These are phyloP conservation scores for Crucihimalaya himalaica DNA, from an alignment of 345 rosid species.

Conservation along the genomic window DNA sequence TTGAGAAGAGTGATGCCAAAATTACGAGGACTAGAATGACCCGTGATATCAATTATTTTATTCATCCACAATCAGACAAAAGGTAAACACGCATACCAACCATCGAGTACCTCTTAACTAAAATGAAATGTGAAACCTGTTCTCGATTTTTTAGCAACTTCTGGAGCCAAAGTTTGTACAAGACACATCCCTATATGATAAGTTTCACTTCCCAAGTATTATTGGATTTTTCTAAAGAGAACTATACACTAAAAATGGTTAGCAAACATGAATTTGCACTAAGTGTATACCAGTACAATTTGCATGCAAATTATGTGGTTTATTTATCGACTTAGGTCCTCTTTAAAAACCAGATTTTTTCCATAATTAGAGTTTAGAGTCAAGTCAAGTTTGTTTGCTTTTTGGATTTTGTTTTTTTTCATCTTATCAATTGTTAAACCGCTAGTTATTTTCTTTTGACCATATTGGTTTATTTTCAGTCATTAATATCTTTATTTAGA, in stretches of 20 bases:
- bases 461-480: not conserved
- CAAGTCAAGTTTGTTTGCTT: not conserved
- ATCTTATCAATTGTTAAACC: not conserved
- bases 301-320: not conserved
- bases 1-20: not conserved
- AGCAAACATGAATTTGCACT: no score
- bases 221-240: constrained; percentile 2
- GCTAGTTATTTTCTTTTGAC: not conserved
- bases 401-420: not conserved
- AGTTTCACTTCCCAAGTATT: constrained; percentile 1
- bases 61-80: not conserved
- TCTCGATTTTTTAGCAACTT: not conserved
- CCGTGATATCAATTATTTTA: not conserved
- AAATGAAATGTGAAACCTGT: not conserved
- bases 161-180: not conserved
- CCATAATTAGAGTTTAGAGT: not conserved
- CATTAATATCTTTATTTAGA: not conserved
- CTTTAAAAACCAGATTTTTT: not conserved
- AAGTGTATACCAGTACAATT: no score
- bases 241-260: not conserved
- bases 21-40: not conserved
- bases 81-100: not conserved
- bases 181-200: not conserved
- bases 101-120: not conserved
- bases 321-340: not conserved